These are phyloP conservation scores for Pichia eremophila DNA, from an alignment of 805 yeast species.

Conservation along the genomic window DNA sequence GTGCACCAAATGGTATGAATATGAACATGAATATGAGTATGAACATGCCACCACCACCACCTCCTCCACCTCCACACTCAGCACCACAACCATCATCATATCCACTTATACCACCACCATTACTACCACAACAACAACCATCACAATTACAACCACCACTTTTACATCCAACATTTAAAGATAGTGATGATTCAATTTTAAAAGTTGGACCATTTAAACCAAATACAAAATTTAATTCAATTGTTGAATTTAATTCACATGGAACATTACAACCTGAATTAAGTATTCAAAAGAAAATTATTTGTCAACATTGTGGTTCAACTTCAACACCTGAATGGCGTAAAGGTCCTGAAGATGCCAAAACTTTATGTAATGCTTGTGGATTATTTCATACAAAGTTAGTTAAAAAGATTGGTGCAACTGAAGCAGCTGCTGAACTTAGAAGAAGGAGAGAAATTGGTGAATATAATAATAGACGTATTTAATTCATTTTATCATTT, in stretches of 20 bases:
- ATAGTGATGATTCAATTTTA: conserved; percentile 22
- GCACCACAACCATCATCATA: no score
- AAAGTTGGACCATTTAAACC: conserved; percentile 26
- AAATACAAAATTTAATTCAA: background rate
- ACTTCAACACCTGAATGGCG: conserved; percentile 88
- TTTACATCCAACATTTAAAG: background rate
- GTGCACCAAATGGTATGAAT: no score
- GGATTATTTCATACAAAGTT: conserved; percentile 68
- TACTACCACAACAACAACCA: no score
- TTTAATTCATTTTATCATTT: background rate
- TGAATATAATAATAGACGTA: conserved; percentile 22
- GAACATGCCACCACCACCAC: background rate
- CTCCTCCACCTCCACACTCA: no score
- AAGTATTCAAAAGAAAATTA: conserved; percentile 22
- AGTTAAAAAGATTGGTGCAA: conserved; percentile 36
- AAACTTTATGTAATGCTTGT: conserved; percentile 87
- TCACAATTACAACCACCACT: no score
- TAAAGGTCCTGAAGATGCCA: conserved; percentile 74
- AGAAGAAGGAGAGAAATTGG: conserved; percentile 23
- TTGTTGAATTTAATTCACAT: conserved; percentile 19
- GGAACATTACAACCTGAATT: conserved; percentile 29
- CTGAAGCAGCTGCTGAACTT: conserved; percentile 32
- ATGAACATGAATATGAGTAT: no score
- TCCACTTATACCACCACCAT: no score
- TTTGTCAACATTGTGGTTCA: conserved; percentile 65